Percentiles rank a stretch among this genome's conserved stretches.
These are phyloP conservation scores for Aaosphaeria pasadenensis DNA, from an alignment of 2,329 filamentous ascomycete species.

Conservation along the genomic window DNA sequence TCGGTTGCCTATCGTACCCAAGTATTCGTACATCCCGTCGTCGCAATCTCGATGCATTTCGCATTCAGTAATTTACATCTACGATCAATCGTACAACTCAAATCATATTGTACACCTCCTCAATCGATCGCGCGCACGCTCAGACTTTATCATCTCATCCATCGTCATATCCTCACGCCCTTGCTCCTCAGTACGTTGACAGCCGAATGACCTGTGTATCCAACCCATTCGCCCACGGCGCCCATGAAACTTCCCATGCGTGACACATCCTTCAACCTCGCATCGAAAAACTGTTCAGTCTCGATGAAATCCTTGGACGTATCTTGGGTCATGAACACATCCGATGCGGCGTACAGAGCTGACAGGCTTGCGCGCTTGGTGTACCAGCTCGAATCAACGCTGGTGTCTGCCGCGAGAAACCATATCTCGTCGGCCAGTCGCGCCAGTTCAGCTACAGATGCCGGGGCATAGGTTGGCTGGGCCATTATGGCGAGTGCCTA, in stretches of 20 bases:
- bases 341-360: slow-evolving; percentile 67
- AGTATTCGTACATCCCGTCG: too few relatives aligned
- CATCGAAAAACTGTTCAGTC: slow-evolving; percentile 75
- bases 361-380: slow-evolving; percentile 63
- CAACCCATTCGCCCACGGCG: slow-evolving; percentile 71
- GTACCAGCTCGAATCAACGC: slow-evolving; percentile 88
- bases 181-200: slow-evolving; percentile 86
- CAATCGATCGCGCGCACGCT: too few relatives aligned
- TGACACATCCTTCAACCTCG: slow-evolving; percentile 68
- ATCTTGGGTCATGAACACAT: slow-evolving; percentile 95
- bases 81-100: too few relatives aligned
- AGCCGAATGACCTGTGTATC: slow-evolving; percentile 73
- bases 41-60: too few relatives aligned
- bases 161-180: slow-evolving; percentile 69
- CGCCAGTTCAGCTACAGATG: slow-evolving; percentile 75
- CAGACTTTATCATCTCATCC: too few relatives aligned
- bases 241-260: slow-evolving; percentile 61
- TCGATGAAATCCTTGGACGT: slow-evolving; percentile 67
- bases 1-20: too few relatives aligned
- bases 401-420: slow-evolving; percentile 76
- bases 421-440: slow-evolving; percentile 88
- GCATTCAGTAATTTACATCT: too few relatives aligned
- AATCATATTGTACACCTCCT: too few relatives aligned
- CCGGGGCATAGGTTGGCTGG: slow-evolving; percentile 71
- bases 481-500: slow-evolving; percentile 90